Evolutionary conservation across 257 asterid species (phyloP), one percentile per base, ranked within the genome.

Genomic region (Forsythia suspensa): DNA sequence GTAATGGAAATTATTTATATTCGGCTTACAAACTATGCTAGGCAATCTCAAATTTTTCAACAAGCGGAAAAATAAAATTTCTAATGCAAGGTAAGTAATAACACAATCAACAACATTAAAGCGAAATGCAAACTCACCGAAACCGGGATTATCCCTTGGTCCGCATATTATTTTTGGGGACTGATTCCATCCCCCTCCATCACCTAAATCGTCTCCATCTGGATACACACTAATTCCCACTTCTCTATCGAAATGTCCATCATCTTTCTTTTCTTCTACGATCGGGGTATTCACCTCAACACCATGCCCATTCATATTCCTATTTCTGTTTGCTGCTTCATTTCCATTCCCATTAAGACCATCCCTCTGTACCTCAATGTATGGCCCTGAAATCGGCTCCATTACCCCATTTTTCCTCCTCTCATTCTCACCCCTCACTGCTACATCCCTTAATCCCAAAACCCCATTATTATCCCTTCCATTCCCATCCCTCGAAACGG

Each of bases 131-230:
- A 72, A 87, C 97, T 77, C 67, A 95, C 99, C 97, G 73, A 87
- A 89, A 71, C 98, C 97, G 6, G 98, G 99, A 87, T 89, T 90
- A 66, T 96, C 99, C 79, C 86, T 83, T 81, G 91, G 72, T 43
- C 99, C 97, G 69, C 89, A 87, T 41, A 81, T 84, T 82, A 96
- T 57, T 84, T 79, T 83, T 0, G 94, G 90, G 57, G 95, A 84
- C 41, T 82, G 83, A 75, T 78, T 84, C 91, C 88, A 87, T 65
- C 87, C 94, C 80, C 84, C 89, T 77, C 90, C 97, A 75, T 82
- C 84, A 78, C 88, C 87, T 3, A 85, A 85, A 82, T 89, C 90
- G 46, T 89, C 91, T 12, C 88, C 87, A 72, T 85, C 92, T 3
- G 83, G 85, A 85, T 81, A 79, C 76, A 43, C 73, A 63, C 78